Evolutionary conservation across 2,329 filamentous ascomycete genomes (phyloP), one percentile per base, ranked within the genome.

Genomic region (Paecilomyces formosus): DNA sequence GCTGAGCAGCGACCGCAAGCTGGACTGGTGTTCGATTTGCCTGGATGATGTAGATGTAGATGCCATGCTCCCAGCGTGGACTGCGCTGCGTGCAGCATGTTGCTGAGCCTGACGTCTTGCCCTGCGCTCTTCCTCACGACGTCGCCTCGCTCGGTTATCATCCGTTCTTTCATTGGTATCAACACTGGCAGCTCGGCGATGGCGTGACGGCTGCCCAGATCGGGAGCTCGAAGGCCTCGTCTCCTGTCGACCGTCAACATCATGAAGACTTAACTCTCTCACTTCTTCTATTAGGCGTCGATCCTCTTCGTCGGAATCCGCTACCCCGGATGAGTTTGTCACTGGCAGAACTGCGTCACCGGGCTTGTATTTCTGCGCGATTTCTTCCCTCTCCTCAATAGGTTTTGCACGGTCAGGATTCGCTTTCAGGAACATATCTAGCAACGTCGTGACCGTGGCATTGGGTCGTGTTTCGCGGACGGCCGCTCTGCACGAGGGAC

Each of bases 391-490:
- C 70, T 99, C 94, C 7, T 83, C 80, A 0, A 82, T 80, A 0
- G 85, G 81, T 69, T 87, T 89, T 26, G 79, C 86, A 65, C 88
- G 88, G 18, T 85, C 84, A 1, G 94, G 93, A 68, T 96, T 90
- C 52, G 89, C 86, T 26, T 85, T 81, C 35, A 97, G 76, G 65
- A 90, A 92, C 83, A 96, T 93, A 58, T 97, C 93, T 60, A 99
- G 78, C 53, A 97, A 79, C 1, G 92, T 96, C 8, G 88, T 92
- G 55, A 97, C 89, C 24, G 89, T 92, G 59, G 94, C 90, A 82
- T 97, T 95, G 69, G 91, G 91, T 70, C 87, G 86, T 51, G 93
- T 96, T 67, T 89, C 90, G 62, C 92, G 87, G 61, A 99, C 93
- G 12, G 82, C 76, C 53, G 92, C 90, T 64, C 94, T 90, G 76